Base-by-base conservation (phyloP, 371 early-diverging fungal genomes). In the Mucor circinelloides region DNA sequence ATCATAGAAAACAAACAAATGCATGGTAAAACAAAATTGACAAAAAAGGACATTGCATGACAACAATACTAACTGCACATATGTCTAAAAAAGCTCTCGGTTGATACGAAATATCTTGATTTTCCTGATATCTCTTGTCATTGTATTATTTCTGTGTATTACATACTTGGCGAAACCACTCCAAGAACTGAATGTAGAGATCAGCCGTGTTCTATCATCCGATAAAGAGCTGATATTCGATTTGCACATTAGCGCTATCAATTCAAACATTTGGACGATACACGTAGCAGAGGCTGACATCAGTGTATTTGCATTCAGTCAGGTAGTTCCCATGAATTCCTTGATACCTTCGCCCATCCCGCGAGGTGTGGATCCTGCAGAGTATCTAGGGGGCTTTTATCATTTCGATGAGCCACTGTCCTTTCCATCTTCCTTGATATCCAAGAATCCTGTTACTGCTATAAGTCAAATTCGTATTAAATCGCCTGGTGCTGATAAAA, bases 171-270 rank as follows among this genome's bases (percentile, higher is more conserved):
- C 78, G 3, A 67, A 64, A 44, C 90, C 88, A 21, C 66, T 90
- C 44, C 67, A 65, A 15, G 82, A 84, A 23, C 71, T 89, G 12
- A 64, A 68, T 17, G 80, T 80, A 5, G 77, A 75, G 8, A 83
- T 90, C 63, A 77, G 87, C 28, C 78, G 89, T 55, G 87, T 90
- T 4, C 66, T 90, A 52, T 86, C 89, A 12, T 80, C 89, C 6
- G 89, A 90, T 32, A 89, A 88, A 64, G 89, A 88, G 64, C 72
- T 90, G 6, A 81, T 90, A n/a, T 90, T 90, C 60, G 88, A 88
- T 67, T 66, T 89, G 61, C 83, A 85, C 50, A 70, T 90, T 25
- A 73, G 80, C 50, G 85, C 86, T 0, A 75, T 76, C 31, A 90
- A 90, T 64, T 72, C 74, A 28, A 88, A 88, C 57, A 75, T 85